Base-by-base conservation (phyloP, 768 basidiomycete species). In the Pleurotus salmoneostramineus region DNA sequence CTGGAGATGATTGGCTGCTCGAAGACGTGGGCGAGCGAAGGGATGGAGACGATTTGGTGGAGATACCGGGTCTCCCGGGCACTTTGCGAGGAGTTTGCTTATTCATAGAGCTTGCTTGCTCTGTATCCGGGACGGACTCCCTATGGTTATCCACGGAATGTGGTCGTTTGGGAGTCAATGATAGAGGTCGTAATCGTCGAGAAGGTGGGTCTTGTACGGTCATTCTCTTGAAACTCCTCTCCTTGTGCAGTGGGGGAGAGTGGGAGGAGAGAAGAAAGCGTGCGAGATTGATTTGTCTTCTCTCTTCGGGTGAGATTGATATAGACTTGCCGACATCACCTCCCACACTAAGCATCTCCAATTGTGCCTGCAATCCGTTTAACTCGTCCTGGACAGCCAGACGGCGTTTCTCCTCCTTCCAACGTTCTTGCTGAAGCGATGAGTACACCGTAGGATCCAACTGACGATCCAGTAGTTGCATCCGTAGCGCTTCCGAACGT, bases 371-470 rank as follows among this genome's bases (percentile, higher is more conserved):
- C 57, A 80, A 58, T 27, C 56, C 59, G 61, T 73, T 69, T 32
- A 71, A 66, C 56, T 82, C 71, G 50, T 72, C 63, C 56, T 73
- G 69, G 15, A 72, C 71, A 17, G 67, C 71, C 33, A 61, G 55
- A 56, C 74, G 73, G 57, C 75, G 70, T 60, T 73, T 74, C 61
- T 84, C 83, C 59, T 79, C 77, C 68, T 76, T 70, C 82, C 81
- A 83, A 33, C 79, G 74, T 50, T 81, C 73, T 1, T 72, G 73
- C 58, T 81, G 75, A 42, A 80, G 66, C 6, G 72, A 59, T 57
- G 69, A 66, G 58, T 74, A 78, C 14, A 61, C 61, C 5, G 59
- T 64, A 0, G 77, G 77, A 6, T 80, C 76, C 4, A 69, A 60
- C 71, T 5, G 74, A 31, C 52, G 36, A 27, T 55, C 52, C 27